phyloP scores from a whole-genome alignment of 2,329 filamentous ascomycete species.

The Nemania sp. region DNA sequence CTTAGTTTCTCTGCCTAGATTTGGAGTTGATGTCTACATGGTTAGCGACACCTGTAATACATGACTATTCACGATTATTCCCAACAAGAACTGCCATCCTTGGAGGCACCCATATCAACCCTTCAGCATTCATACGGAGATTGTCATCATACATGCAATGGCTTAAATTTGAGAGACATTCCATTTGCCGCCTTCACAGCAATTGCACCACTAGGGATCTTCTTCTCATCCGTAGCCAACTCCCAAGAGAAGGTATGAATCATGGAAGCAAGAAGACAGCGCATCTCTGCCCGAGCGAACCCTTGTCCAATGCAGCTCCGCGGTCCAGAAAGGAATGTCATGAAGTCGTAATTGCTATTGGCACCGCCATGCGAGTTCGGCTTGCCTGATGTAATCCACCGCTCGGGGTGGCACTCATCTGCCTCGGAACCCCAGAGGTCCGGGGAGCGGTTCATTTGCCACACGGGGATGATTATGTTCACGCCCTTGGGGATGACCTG shows the following conservation, averaged over 20 bases:
- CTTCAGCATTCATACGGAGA: background rate
- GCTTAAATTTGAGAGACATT: conserved; percentile 60
- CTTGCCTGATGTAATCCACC: conserved; percentile 68
- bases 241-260: conserved; percentile 72
- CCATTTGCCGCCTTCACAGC: conserved; percentile 76
- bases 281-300: conserved; percentile 80
- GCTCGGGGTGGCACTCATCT: conserved; percentile 74
- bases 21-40: too few species aligned
- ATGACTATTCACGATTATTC: too few species aligned
- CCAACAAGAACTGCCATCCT: too few species aligned
- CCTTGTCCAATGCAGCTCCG: conserved; percentile 77
- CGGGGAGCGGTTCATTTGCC: conserved; percentile 72
- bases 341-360: conserved; percentile 73
- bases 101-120: too few species aligned
- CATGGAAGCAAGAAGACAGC: conserved; percentile 76
- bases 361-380: conserved; percentile 71
- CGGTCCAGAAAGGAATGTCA: conserved; percentile 79
- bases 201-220: conserved; percentile 72
- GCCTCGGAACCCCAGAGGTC: conserved; percentile 77
- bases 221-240: conserved; percentile 68
- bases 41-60: too few species aligned
- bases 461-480: conserved; percentile 67
- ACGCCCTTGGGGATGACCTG: conserved; percentile 75
- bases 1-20: too few species aligned
- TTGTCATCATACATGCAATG: conserved; percentile 10